A percentile compares a stretch with the other conserved stretches of the same genome.
Evolutionary conservation across 164 flowering plant species (phyloP).

Genomic region (Aristolochia californica): DNA sequence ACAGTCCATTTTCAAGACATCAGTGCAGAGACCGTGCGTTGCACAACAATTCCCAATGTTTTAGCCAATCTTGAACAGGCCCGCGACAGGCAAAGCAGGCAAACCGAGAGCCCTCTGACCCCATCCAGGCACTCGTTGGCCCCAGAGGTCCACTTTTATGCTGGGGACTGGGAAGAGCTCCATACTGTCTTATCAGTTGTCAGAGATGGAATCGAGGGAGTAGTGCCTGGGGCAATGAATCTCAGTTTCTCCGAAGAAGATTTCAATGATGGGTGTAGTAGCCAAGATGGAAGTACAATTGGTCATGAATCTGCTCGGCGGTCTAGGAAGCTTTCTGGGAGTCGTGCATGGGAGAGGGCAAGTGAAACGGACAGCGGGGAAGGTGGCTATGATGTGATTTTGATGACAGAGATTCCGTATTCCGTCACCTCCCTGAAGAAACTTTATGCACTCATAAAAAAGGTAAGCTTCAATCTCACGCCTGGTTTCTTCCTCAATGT

Average conservation of each 20-base stretch:
- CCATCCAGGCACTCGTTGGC: slow-evolving; percentile 65
- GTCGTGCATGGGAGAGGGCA: slow-evolving; percentile 91
- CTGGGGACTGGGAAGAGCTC: slow-evolving; percentile 93
- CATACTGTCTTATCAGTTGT: slow-evolving; percentile 60
- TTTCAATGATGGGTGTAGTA: slow-evolving; percentile 74
- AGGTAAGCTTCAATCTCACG: too few species aligned
- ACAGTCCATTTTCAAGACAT: slow-evolving; percentile 80
- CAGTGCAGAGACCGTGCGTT: slow-evolving; percentile 72
- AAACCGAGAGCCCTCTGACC: slow-evolving; percentile 76
- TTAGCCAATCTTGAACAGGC: slow-evolving; percentile 89
- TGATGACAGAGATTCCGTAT: slow-evolving; percentile 75
- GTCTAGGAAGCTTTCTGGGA: slow-evolving; percentile 83
- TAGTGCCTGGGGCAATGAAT: slow-evolving; percentile 36
- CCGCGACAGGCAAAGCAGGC: slow-evolving; percentile 76
- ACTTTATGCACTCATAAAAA: slow-evolving; percentile 61
- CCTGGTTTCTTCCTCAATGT: background rate
- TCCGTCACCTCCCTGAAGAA: slow-evolving; percentile 62
- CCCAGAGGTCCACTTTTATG: slow-evolving; percentile 71
- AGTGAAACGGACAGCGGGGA: slow-evolving; percentile 56
- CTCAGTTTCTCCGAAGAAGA: slow-evolving; percentile 86
- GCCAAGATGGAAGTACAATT: slow-evolving; percentile 70
- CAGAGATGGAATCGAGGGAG: slow-evolving; percentile 41
- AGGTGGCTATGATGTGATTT: slow-evolving; percentile 80
- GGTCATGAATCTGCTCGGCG: slow-evolving; percentile 61
- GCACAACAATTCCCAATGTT: slow-evolving; percentile 84